These are phyloP conservation scores for Pisolithus sp. DNA, from an alignment of 768 basidiomycete genomes.

Conservation along the genomic window DNA sequence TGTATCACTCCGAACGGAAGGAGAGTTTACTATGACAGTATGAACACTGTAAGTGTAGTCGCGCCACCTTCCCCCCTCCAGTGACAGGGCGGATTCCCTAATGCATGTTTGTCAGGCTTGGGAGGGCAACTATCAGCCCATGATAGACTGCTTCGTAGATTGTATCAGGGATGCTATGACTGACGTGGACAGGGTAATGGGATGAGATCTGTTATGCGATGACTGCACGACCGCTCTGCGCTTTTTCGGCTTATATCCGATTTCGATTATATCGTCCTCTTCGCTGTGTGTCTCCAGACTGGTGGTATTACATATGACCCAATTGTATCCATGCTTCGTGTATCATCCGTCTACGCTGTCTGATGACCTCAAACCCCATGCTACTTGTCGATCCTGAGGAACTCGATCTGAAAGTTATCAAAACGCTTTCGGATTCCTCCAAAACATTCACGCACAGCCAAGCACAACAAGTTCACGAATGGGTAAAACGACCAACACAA, in stretches of 20 bases:
- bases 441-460: no score
- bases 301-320: no score
- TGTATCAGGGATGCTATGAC: conserved; percentile 17
- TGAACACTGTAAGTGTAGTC: conserved; percentile 24
- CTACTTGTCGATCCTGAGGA: no score
- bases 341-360: no score
- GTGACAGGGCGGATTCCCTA: background rate
- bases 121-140: conserved; percentile 29
- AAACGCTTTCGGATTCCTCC: no score
- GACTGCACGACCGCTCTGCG: background rate
- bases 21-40: conserved; percentile 23
- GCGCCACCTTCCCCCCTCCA: background rate
- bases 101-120: conserved; percentile 18
- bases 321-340: no score
- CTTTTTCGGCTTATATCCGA: background rate
- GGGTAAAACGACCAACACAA: no score
- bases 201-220: conserved; percentile 5
- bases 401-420: no score
- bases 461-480: no score
- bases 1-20: conserved; percentile 23
- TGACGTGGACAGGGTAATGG: conserved; percentile 27
- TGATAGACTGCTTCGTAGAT: conserved; percentile 27
- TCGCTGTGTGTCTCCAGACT: background rate
- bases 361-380: no score
- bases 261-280: background rate